Percentiles rank a stretch among this genome's conserved stretches.
Conservation (phyloP, 108 stramenopile species). For the Parmales sp. region DNA sequence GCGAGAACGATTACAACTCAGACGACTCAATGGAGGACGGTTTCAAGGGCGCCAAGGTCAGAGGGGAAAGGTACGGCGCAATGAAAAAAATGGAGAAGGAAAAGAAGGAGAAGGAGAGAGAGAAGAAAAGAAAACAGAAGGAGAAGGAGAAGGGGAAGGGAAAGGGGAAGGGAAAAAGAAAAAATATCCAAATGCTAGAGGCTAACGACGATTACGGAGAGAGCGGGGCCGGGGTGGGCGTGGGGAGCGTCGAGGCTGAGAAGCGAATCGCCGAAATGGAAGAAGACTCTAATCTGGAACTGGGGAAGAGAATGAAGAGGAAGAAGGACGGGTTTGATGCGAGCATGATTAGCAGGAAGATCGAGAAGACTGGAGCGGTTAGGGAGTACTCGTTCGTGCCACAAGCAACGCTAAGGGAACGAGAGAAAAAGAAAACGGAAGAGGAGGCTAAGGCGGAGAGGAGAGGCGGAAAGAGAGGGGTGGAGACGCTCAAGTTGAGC, state of each 20-base stretch:
- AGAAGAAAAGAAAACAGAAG: background rate
- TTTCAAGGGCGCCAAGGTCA: conserved; percentile 64
- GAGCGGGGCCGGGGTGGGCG: too few relatives aligned
- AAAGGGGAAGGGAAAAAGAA: background rate
- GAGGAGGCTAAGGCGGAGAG: background rate
- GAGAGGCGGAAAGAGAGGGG: background rate
- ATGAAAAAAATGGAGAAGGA: background rate
- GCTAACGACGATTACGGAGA: background rate
- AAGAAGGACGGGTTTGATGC: background rate
- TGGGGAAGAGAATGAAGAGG: background rate
- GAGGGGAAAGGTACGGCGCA: background rate
- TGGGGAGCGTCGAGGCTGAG: too few relatives aligned
- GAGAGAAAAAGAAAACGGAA: background rate
- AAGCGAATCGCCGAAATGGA: too few relatives aligned
- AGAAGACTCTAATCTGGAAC: background rate
- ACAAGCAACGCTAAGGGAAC: background rate
- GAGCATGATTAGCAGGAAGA: background rate
- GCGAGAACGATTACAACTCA: conserved; percentile 21
- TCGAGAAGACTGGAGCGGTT: background rate
- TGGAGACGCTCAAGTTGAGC: too few relatives aligned
- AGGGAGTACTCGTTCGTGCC: background rate
- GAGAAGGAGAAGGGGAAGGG: background rate
- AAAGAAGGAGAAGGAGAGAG: background rate
- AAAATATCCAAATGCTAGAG: background rate
- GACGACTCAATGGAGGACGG: conserved; percentile 61